These are phyloP conservation scores for Ganoderma meredithae DNA, from an alignment of 1,284 basidiomycete species.

Conservation along the genomic window DNA sequence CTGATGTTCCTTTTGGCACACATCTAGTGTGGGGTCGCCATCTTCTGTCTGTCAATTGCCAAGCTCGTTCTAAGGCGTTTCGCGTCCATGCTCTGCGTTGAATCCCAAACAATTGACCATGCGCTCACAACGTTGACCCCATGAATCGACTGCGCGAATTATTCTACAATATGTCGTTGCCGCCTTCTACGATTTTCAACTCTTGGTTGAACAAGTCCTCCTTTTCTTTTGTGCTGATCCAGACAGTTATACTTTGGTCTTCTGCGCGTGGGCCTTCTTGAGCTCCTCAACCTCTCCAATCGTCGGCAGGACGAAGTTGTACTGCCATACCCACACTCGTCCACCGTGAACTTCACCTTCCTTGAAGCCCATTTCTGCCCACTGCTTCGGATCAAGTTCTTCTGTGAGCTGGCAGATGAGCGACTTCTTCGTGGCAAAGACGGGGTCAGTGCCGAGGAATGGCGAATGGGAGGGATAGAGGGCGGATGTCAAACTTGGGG, in stretches of 20 bases:
- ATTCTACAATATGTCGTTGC: neutral
- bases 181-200: neutral
- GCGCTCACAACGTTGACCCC: neutral
- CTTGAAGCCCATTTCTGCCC: conserved; percentile 45
- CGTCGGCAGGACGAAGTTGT: conserved; percentile 46
- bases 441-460: conserved; percentile 51
- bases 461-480: conserved; percentile 50
- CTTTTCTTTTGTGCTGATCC: neutral
- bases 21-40: neutral
- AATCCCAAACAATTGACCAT: too few species aligned
- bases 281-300: conserved; percentile 43
- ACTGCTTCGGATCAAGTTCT: conserved; percentile 41
- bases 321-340: conserved; percentile 47
- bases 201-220: conserved; percentile 24
- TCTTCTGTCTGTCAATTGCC: too few species aligned
- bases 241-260: conserved; percentile 25
- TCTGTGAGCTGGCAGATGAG: conserved; percentile 45
- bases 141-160: neutral
- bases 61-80: neutral
- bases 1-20: neutral
- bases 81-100: neutral
- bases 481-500: conserved; percentile 45
- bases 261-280: conserved; percentile 31
- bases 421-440: conserved; percentile 51
- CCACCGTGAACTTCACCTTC: conserved; percentile 41